Evolutionary conservation across 225 moss, liverwort and hornwort genomes (phyloP), one percentile per base, ranked within the genome.

Genomic region (Ulota crispa): DNA sequence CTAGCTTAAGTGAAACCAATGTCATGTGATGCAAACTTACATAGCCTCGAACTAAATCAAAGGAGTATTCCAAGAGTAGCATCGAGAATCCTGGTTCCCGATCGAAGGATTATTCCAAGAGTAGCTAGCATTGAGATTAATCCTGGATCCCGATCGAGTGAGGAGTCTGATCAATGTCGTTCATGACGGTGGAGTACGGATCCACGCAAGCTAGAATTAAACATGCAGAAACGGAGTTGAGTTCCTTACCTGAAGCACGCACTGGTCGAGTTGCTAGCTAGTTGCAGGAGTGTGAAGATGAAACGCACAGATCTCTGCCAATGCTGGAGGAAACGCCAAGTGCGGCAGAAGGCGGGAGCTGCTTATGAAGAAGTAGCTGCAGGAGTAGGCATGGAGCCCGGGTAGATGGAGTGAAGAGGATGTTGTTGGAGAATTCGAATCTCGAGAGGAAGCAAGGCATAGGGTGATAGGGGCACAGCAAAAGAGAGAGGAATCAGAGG

Each of bases 391-490:
- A 41, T 3, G 23, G 5, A 53, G 30, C 30, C 30, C 0, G 30
- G 62, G 45, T 14, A 14, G 45, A 45, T 45, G 14, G 3, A 45
- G 14, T 45, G 45, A 45, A 45, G 4, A 14, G 45, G 14, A 14
- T 45, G 14, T 45, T 1, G 7, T 8, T 6, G 1, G 7, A 19
- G 73, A 8, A 18, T 15, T 4, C 7, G 45, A 76, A 14, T 9
- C 14, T 42, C 2, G 12, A 18, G 8, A 21, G 36, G 64, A 21
- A 36, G 18, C 20, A 50, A 64, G 47, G 2, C 16, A 34, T 32
- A 32, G 4, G 32, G 32, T 32, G 4, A 50, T 45, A 78, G 79
- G 79, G 59, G 79, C 70, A 68, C 68, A 41, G 41, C 68, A 68
- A 50, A 50, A 1, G 50, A 50, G 50, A 18, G 50, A 18, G 50